These are phyloP conservation scores for Teratosphaeria epicoccoides DNA, from an alignment of 2,329 filamentous ascomycete genomes.

Conservation along the genomic window DNA sequence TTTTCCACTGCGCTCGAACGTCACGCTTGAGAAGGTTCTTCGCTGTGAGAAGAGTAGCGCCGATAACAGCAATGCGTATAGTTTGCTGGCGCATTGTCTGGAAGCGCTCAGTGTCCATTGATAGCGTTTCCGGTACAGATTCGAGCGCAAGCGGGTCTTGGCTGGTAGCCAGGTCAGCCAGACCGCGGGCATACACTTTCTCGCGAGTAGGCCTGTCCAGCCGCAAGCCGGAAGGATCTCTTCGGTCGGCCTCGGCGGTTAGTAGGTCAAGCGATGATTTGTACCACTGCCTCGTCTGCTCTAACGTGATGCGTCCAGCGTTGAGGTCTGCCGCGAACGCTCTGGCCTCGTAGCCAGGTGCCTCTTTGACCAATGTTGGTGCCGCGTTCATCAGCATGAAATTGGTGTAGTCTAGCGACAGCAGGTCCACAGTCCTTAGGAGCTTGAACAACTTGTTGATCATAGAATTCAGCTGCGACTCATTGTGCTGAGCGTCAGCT, in stretches of 20 bases:
- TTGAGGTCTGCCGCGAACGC: constrained; percentile 57
- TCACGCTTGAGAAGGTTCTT: constrained; percentile 78
- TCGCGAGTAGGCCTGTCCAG: constrained; percentile 55
- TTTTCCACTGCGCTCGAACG: constrained; percentile 66
- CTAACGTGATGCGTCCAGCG: constrained; percentile 43
- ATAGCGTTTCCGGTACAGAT: constrained; percentile 62
- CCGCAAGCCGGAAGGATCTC: constrained; percentile 58
- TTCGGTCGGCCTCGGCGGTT: constrained; percentile 52
- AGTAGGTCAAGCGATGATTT: constrained; percentile 53
- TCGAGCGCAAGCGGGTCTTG: constrained; percentile 43
- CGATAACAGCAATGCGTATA: constrained; percentile 59
- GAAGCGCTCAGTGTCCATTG: constrained; percentile 57
- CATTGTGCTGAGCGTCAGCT: constrained; percentile 13
- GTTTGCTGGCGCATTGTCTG: constrained; percentile 46
- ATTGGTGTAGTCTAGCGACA: constrained; percentile 74
- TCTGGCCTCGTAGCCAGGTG: constrained; percentile 63
- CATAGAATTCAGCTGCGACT: constrained; percentile 47
- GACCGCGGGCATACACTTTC: constrained; percentile 64
- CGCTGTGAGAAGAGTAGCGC: constrained; percentile 64
- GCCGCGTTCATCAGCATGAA: constrained; percentile 64
- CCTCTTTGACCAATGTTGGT: constrained; percentile 60
- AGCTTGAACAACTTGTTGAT: constrained; percentile 68
- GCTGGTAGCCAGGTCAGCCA: constrained; percentile 65
- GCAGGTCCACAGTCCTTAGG: constrained; percentile 63
- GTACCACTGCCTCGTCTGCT: constrained; percentile 57